Base-by-base conservation (phyloP, 768 basidiomycete genomes). In the Macrolepiota fuliginosa region DNA sequence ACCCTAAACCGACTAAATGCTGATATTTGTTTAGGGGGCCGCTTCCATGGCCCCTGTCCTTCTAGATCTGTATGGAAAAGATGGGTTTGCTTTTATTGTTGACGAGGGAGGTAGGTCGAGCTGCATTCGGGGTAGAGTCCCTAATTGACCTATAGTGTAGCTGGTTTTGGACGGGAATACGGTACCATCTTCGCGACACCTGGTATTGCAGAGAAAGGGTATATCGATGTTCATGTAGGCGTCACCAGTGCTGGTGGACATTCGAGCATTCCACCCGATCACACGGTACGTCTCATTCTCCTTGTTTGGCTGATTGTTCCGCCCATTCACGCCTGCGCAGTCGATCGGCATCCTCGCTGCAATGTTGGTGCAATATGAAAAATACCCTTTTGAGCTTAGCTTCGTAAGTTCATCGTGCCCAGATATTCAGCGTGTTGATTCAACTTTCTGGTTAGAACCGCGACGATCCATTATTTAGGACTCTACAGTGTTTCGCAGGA, bases 301-400 rank as follows among this genome's bases (percentile, higher is more conserved):
- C 24, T 12, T 4, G 47, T 5, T 2, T 27, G 15, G 49, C 25
- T n/a, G 5, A 47, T 35, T 39, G n/a, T n/a, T n/a, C n/a, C 7
- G 24, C 17, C 47, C 2, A 58, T 52, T 24, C 25, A 40, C 10
- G 5, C 42, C 7, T 35, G 25, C n/a, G 15, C 63, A 90, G 89
- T 86, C 86, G 60, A 93, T 96, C 60, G 93, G 94, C 10, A 88
- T 94, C 56, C 83, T 96, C 45, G 80, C 94, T 3, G 76, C 83
- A 1, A 71, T 92, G 11, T 79, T 96, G 27, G 84, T 87, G 5
- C 76, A 84, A 32, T 81, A 89, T 47, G 94, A 96, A 71, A 69
- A 76, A 9, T 77, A 92, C 69, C 90, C 92, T 0, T 83, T 79
- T 61, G 64, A 77, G 37, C 71, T 77, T 2, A 71, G 79, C 50